These are phyloP conservation scores for Ottelia alismoides DNA, from an alignment of 106 monocot genomes.

Conservation along the genomic window DNA sequence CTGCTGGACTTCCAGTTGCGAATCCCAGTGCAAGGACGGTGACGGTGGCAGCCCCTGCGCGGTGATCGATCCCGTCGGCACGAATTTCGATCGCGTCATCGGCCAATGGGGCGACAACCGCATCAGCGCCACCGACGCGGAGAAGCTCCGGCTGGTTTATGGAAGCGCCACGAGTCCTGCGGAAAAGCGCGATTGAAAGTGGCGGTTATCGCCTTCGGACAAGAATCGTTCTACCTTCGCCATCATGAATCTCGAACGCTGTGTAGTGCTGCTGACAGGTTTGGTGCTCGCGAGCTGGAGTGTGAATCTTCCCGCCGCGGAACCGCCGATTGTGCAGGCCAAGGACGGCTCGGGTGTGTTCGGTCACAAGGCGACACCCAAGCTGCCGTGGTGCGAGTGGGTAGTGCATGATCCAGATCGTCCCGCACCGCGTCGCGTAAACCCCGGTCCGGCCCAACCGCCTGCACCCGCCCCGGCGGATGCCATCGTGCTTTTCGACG, in stretches of 20 bases:
- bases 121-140: background rate
- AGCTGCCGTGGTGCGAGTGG: background rate
- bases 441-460: background rate
- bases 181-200: no score
- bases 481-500: background rate
- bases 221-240: no score
- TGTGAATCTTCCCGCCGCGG: no score
- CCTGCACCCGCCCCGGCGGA: no score
- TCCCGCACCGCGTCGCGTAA: background rate
- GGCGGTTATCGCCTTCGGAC: no score
- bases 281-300: no score
- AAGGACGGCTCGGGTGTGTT: no score
- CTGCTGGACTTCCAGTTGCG: background rate
- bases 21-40: background rate
- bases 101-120: background rate
- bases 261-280: no score
- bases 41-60: background rate
- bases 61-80: background rate
- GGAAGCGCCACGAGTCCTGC: background rate
- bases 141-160: background rate
- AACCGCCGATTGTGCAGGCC: no score
- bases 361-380: background rate
- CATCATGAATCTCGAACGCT: no score
- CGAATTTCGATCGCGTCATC: background rate
- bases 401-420: background rate